These are phyloP conservation scores for Cetradonia linearis DNA, from an alignment of 495 filamentous ascomycete genomes.

Conservation along the genomic window DNA sequence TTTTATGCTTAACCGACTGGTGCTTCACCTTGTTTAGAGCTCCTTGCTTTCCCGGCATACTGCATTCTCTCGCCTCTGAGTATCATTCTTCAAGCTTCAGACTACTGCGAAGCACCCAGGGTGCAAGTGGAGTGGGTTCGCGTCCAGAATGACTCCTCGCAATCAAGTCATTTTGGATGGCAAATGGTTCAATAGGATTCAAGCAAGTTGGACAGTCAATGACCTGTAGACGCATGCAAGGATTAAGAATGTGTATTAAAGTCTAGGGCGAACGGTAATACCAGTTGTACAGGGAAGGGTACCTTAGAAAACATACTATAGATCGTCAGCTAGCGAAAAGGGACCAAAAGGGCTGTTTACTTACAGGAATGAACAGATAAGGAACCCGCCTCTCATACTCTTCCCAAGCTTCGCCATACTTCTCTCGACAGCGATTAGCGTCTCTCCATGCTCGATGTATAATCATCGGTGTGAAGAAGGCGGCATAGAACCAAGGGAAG, in stretches of 20 bases:
- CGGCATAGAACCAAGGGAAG: constrained; percentile 94
- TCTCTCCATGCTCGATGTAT: constrained; percentile 77
- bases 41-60: too few species aligned
- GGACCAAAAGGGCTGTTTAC: constrained; percentile 29
- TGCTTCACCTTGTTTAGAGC: neutral
- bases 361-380: constrained; percentile 92
- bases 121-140: too few species aligned
- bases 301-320: constrained; percentile 33
- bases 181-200: too few species aligned
- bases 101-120: too few species aligned
- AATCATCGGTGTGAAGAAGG: constrained; percentile 91
- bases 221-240: neutral
- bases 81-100: too few species aligned
- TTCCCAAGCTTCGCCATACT: constrained; percentile 86
- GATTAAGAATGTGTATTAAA: neutral
- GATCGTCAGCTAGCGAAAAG: constrained; percentile 11
- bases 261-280: neutral
- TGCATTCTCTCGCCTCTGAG: too few species aligned
- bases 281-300: constrained; percentile 4
- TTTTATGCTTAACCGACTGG: too few species aligned
- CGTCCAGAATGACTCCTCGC: too few species aligned
- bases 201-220: too few species aligned
- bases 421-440: constrained; percentile 69
- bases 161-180: too few species aligned
- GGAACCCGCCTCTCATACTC: constrained; percentile 85